Evolutionary conservation across 163 green algal species (phyloP).

Genomic region (Chloromonas sp.): DNA sequence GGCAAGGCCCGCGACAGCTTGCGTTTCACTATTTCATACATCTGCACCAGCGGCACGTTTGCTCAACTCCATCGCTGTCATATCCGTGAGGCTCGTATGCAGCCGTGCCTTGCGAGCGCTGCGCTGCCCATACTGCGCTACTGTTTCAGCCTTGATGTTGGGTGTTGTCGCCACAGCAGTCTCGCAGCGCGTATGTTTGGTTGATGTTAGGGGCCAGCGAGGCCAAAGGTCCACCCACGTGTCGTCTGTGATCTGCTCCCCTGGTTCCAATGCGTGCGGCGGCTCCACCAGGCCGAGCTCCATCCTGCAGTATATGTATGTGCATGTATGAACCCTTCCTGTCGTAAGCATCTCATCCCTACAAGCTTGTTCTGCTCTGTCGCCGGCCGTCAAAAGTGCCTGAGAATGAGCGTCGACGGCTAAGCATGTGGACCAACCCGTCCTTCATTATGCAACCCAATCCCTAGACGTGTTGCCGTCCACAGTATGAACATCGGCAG

Average conservation of each 20-base stretch:
- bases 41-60: no score
- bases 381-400: no score
- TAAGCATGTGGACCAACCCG: no score
- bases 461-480: no score
- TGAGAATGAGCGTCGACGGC: no score
- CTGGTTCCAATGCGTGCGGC: not conserved
- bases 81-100: conserved; percentile 23
- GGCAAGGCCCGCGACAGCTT: no score
- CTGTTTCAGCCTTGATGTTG: not conserved
- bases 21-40: no score
- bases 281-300: not conserved
- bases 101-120: conserved; percentile 31
- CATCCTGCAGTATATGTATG: conserved; percentile 4
- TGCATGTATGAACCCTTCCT: not conserved
- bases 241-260: conserved; percentile 6
- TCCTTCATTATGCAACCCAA: no score
- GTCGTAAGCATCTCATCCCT: not conserved
- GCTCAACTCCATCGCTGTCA: conserved; percentile 19
- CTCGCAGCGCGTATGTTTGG: not conserved
- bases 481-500: no score
- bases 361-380: no score
- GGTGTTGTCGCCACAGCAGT: conserved; percentile 9
- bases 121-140: conserved; percentile 4
- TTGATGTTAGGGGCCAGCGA: conserved; percentile 73
- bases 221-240: conserved; percentile 74